These are phyloP conservation scores for Suhomyces kunorum DNA, from an alignment of 1,139 yeast genomes.

Conservation along the genomic window DNA sequence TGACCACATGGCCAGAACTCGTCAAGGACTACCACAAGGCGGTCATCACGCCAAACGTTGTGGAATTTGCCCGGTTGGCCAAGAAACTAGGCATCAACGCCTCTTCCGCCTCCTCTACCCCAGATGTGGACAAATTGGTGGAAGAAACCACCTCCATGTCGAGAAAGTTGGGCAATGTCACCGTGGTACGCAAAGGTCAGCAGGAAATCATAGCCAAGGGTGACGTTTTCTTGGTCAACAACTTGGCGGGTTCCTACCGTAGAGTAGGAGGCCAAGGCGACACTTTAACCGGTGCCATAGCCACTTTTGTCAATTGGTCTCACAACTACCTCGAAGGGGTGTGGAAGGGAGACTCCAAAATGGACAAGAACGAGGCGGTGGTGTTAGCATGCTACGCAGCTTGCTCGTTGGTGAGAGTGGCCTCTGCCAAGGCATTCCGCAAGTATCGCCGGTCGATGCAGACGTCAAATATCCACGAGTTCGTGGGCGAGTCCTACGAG, in stretches of 20 bases:
- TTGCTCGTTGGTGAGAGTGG: slow-evolving; percentile 62
- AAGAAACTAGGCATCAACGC: slow-evolving; percentile 39
- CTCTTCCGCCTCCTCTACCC: slow-evolving; percentile 30
- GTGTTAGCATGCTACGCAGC: slow-evolving; percentile 78
- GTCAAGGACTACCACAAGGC: slow-evolving; percentile 55
- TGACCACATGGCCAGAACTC: slow-evolving; percentile 57
- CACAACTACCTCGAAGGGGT: slow-evolving; percentile 54
- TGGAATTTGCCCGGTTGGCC: slow-evolving; percentile 73
- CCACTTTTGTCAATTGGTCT: slow-evolving; percentile 56
- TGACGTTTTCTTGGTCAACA: slow-evolving; percentile 39
- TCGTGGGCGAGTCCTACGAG: slow-evolving; percentile 63
- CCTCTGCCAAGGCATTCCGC: slow-evolving; percentile 65
- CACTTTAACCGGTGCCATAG: slow-evolving; percentile 69
- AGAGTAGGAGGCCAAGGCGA: slow-evolving; percentile 93
- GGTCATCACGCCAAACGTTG: slow-evolving; percentile 84
- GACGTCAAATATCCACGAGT: slow-evolving; percentile 75
- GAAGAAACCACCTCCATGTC: slow-evolving; percentile 51
- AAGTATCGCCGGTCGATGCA: slow-evolving; percentile 77
- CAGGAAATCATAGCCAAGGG: slow-evolving; percentile 63
- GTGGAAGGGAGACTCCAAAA: slow-evolving; percentile 48
- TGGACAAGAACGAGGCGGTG: slow-evolving; percentile 40
- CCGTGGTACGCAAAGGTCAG: slow-evolving; percentile 72
- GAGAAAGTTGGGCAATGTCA: slow-evolving; percentile 56
- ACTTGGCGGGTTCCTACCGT: slow-evolving; percentile 60
- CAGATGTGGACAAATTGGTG: slow-evolving; percentile 23